Percentiles rank a stretch among this genome's conserved stretches.
phyloP scores from a whole-genome alignment of 768 basidiomycete genomes.

The Serendipita sp. region DNA sequence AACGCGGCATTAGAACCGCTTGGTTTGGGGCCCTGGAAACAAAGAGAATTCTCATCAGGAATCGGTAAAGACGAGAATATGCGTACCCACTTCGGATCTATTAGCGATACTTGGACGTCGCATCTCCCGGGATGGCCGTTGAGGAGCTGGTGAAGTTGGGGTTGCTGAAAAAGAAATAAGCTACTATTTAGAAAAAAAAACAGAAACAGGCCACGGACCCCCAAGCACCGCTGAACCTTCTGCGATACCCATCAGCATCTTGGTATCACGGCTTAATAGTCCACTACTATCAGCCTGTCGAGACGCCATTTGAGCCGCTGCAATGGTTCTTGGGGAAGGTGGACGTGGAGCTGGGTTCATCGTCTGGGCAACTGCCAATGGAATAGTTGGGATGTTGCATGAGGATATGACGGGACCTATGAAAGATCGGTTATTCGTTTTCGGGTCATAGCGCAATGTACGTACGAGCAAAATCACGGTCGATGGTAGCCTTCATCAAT shows the following conservation, averaged over 20 bases:
- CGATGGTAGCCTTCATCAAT: slow-evolving; percentile 97
- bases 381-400: slow-evolving; percentile 92
- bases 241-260: slow-evolving; percentile 39
- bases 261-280: slow-evolving; percentile 62
- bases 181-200: slow-evolving; percentile 35
- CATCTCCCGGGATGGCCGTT: slow-evolving; percentile 51
- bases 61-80: background rate
- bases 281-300: slow-evolving; percentile 74
- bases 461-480: slow-evolving; percentile 78
- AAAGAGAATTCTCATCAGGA: slow-evolving; percentile 9
- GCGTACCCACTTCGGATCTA: background rate
- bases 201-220: slow-evolving; percentile 31
- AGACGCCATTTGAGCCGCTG: slow-evolving; percentile 72
- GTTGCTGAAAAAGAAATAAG: background rate
- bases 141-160: slow-evolving; percentile 25
- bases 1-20: slow-evolving; percentile 21
- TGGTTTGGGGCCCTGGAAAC: background rate
- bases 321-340: slow-evolving; percentile 76
- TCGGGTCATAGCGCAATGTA: slow-evolving; percentile 7
- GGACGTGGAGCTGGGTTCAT: slow-evolving; percentile 94
- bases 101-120: slow-evolving; percentile 24
- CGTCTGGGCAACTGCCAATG: slow-evolving; percentile 82
- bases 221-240: slow-evolving; percentile 23
- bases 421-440: background rate
- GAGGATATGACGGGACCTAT: slow-evolving; percentile 88